Evolutionary conservation across 805 yeast genomes (phyloP).

Genomic region (Millerozyma miso): DNA sequence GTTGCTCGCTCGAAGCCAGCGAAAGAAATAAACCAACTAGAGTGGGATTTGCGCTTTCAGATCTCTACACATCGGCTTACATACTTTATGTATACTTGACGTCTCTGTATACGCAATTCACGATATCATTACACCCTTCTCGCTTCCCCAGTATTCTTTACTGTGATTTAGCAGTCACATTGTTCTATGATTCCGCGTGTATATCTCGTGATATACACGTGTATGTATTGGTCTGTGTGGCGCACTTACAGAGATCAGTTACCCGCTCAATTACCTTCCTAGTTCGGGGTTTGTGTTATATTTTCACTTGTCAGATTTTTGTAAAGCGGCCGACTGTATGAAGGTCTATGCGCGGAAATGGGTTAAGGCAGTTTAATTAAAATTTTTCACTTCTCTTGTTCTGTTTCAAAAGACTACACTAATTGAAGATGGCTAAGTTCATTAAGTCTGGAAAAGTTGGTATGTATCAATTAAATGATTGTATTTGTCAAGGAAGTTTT

Average conservation of each 20-base stretch:
- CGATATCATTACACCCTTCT: no score
- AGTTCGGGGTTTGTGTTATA: slow-evolving; percentile 5
- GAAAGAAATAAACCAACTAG: slow-evolving; percentile 29
- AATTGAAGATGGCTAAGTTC: slow-evolving; percentile 82
- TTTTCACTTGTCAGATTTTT: not conserved
- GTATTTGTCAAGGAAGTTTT: not conserved
- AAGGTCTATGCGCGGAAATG: not conserved
- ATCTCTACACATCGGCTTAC: no score
- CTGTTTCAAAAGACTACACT: not conserved
- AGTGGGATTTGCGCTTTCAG: no score
- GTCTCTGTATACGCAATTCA: no score
- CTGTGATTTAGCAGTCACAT: slow-evolving; percentile 11
- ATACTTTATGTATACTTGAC: no score
- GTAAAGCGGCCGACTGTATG: not conserved
- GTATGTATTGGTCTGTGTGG: not conserved
- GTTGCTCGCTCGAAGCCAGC: slow-evolving; percentile 52
- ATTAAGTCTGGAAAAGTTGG: slow-evolving; percentile 99
- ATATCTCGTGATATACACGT: not conserved
- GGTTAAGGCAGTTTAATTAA: slow-evolving; percentile 1
- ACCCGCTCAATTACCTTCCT: slow-evolving; percentile 5
- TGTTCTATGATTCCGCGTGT: not conserved
- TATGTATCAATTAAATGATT: slow-evolving; percentile 43
- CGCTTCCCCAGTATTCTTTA: no score
- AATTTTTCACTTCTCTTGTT: slow-evolving; percentile 4
- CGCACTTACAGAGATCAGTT: not conserved